Evolutionary conservation across 306 rosid genomes (phyloP).

Genomic region (Chamaecrista fasciculata): DNA sequence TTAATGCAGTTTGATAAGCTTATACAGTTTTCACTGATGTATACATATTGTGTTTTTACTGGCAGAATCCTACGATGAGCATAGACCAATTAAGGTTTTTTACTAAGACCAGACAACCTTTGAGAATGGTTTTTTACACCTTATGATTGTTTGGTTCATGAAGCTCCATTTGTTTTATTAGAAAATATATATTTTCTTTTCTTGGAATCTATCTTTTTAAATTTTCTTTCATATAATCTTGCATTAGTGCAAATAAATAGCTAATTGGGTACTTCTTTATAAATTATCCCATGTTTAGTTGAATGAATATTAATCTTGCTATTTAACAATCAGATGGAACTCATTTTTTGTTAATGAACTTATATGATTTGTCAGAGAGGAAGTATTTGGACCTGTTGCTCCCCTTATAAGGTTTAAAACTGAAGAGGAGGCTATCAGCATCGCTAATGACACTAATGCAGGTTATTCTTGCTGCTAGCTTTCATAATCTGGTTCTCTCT

Average conservation of each 20-base stretch:
- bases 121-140: neutral
- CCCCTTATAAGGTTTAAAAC: slow-evolving; percentile 83
- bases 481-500: slow-evolving; percentile 18
- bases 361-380: slow-evolving; percentile 60
- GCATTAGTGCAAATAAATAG: neutral
- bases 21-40: too few relatives aligned
- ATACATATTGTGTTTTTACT: too few relatives aligned
- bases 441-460: slow-evolving; percentile 87
- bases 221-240: too few relatives aligned
- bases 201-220: too few relatives aligned
- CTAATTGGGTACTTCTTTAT: neutral
- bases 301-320: neutral
- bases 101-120: too few relatives aligned
- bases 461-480: slow-evolving; percentile 48
- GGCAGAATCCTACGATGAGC: too few relatives aligned
- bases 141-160: neutral
- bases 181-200: too few relatives aligned
- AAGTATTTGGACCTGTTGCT: slow-evolving; percentile 96
- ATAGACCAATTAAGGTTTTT: too few relatives aligned
- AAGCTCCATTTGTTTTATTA: too few relatives aligned
- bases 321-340: neutral
- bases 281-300: neutral
- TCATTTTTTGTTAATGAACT: slow-evolving; percentile 8
- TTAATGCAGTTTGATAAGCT: neutral
- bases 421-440: slow-evolving; percentile 80